These are phyloP conservation scores for Neofusicoccum laricinum DNA, from an alignment of 2,329 filamentous ascomycete species.

Conservation along the genomic window DNA sequence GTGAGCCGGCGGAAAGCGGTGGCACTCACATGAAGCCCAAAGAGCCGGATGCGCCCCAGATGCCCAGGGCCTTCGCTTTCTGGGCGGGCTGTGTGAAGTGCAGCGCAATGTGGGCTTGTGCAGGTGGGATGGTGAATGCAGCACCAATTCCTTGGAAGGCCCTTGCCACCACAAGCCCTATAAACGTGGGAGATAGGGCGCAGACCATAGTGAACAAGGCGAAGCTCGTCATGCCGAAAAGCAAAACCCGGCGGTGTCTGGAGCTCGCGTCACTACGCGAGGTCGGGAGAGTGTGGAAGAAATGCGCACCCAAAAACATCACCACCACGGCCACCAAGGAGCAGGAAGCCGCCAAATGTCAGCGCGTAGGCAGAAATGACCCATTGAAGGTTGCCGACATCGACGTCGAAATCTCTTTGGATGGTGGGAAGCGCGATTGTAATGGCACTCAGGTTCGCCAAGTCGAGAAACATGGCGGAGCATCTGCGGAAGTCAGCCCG, in stretches of 20 bases:
- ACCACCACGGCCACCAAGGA: constrained; percentile 14
- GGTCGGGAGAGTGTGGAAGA: background rate
- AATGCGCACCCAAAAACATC: constrained; percentile 11
- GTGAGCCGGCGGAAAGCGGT: background rate
- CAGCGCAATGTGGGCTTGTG: constrained; percentile 15
- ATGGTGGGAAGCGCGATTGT: constrained; percentile 17
- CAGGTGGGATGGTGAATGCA: constrained; percentile 15
- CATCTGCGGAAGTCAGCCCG: background rate
- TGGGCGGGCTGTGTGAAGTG: constrained; percentile 7
- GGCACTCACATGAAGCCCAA: constrained; percentile 15
- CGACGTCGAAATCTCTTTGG: constrained; percentile 3
- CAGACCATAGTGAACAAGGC: constrained; percentile 14
- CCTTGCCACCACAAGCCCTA: constrained; percentile 13
- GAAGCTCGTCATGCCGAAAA: constrained; percentile 15
- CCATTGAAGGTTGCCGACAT: constrained; percentile 13
- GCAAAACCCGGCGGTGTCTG: constrained; percentile 11
- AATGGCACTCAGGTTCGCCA: constrained; percentile 15
- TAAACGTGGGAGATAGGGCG: constrained; percentile 11
- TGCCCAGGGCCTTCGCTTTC: constrained; percentile 15
- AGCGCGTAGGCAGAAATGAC: constrained; percentile 17
- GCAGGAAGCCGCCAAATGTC: constrained; percentile 11
- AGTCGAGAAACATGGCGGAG: constrained; percentile 17
- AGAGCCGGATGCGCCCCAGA: constrained; percentile 11
- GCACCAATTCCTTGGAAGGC: constrained; percentile 17
- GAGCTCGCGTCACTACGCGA: background rate